phyloP scores from a whole-genome alignment of 2,329 filamentous ascomycete species.

The Cryoendolithus antarcticus region DNA sequence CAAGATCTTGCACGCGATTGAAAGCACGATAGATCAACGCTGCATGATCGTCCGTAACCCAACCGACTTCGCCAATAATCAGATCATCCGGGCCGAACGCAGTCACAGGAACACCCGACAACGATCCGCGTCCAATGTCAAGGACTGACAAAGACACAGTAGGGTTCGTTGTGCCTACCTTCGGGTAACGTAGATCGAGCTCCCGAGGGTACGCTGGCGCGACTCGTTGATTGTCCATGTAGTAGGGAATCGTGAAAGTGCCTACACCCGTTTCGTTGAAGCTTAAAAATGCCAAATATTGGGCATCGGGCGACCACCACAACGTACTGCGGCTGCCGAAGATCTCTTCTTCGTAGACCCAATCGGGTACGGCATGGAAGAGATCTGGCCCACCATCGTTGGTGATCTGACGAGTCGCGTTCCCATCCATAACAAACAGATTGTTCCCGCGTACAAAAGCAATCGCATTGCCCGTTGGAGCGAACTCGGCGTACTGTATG shows the following conservation, averaged over 20 bases:
- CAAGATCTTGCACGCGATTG: constrained; percentile 55
- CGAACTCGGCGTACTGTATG: constrained; percentile 55
- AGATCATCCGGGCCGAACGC: constrained; percentile 49
- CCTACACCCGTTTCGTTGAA: constrained; percentile 55
- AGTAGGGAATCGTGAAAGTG: constrained; percentile 55
- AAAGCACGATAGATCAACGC: constrained; percentile 52
- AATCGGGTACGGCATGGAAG: constrained; percentile 55
- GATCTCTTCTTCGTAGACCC: constrained; percentile 51
- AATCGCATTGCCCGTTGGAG: constrained; percentile 45
- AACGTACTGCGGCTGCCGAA: constrained; percentile 39
- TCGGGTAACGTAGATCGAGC: constrained; percentile 54
- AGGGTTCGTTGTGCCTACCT: constrained; percentile 56
- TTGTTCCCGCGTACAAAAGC: constrained; percentile 58
- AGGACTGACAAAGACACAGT: constrained; percentile 50
- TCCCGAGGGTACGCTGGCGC: constrained; percentile 51
- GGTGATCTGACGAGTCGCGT: constrained; percentile 46
- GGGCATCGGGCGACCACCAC: constrained; percentile 47
- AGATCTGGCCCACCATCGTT: constrained; percentile 46
- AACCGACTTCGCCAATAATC: constrained; percentile 55
- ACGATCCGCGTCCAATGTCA: constrained; percentile 36
- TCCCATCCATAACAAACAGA: constrained; percentile 40
- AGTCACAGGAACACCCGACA: constrained; percentile 38
- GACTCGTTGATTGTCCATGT: constrained; percentile 45
- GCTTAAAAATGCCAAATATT: constrained; percentile 42
- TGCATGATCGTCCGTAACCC: constrained; percentile 51